Base-by-base conservation (phyloP, 306 rosid genomes). In the Prunus mira region DNA sequence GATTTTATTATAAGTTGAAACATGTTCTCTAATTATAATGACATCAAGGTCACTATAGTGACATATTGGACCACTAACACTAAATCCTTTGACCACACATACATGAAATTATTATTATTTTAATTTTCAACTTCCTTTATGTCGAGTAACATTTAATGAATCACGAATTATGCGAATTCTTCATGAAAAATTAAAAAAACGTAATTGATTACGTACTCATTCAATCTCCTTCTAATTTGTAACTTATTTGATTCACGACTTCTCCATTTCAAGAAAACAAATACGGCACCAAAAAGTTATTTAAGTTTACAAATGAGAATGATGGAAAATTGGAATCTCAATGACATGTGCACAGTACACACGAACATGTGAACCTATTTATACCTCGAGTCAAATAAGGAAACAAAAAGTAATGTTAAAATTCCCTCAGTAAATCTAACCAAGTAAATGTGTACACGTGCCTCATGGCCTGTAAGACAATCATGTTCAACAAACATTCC, bases 111-210 rank as follows among this genome's bases (percentile, higher is more conserved):
- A 32, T 32, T 34, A 34, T 34, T 5, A 34, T 34, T 34, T 34
- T 34, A 34, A 6, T 5, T 34, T 1, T 34, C 41, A 1, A 34
- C 8, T 34, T 34, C 8, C 41, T 6, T 34, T 5, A 5, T 5
- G 8, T 34, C 41, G 0, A 5, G 8, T 34, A 34, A 34, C 8
- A 5, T 1, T 34, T 5, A 34, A 34, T 34, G 41, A 34, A 34
- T 34, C 41, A 5, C 2, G 8, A 34, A 34, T 34, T 34, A 34
- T 34, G 0, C 8, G 6, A 34, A 34, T 34, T 34, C 2, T 34
- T 5, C 8, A 5, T 0, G 1, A 34, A 34, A 34, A 0, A 0
- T 34, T 34, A 0, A 0, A 34, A 34, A 34, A 34, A 34, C 25
- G 41, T 34, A 5, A 34, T 6, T 34, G 8, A 34, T 34, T 34